Conservation (phyloP, 139 green algal species). For the Chlamydomonas sphaeroides region DNA sequence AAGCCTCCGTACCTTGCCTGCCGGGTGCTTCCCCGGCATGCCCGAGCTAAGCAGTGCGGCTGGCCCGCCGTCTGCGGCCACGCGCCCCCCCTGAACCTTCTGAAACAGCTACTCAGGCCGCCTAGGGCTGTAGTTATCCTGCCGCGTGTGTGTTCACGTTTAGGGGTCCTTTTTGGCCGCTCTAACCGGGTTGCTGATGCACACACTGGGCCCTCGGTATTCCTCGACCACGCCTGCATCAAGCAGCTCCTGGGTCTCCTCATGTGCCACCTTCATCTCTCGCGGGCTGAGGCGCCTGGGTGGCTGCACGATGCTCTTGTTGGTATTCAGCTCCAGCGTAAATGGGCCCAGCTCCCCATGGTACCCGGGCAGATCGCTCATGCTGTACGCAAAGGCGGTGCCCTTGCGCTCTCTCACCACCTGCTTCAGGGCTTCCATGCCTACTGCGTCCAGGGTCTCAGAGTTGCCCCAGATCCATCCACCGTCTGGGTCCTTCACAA, state of each 20-base stretch:
- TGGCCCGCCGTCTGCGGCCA: too few relatives aligned
- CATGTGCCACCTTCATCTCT: not conserved
- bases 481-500: not conserved
- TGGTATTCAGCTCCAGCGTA: not conserved
- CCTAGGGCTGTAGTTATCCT: not conserved
- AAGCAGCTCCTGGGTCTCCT: not conserved
- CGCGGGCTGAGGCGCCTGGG: not conserved
- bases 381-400: not conserved
- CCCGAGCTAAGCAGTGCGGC: too few relatives aligned
- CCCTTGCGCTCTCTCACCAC: not conserved
- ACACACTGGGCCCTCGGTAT: not conserved
- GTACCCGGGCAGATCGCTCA: not conserved
- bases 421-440: not conserved
- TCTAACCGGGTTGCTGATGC: not conserved
- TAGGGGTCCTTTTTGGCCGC: not conserved
- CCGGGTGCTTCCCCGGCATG: too few relatives aligned
- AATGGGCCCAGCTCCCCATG: not conserved
- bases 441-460: not conserved
- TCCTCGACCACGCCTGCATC: not conserved
- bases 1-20: too few relatives aligned
- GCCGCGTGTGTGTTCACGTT: not conserved
- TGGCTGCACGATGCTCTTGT: not conserved
- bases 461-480: conserved; percentile 8
- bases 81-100: not conserved
- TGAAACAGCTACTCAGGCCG: not conserved